Base-by-base conservation (phyloP, 345 rosid genomes). In the Kernera saxatilis region DNA sequence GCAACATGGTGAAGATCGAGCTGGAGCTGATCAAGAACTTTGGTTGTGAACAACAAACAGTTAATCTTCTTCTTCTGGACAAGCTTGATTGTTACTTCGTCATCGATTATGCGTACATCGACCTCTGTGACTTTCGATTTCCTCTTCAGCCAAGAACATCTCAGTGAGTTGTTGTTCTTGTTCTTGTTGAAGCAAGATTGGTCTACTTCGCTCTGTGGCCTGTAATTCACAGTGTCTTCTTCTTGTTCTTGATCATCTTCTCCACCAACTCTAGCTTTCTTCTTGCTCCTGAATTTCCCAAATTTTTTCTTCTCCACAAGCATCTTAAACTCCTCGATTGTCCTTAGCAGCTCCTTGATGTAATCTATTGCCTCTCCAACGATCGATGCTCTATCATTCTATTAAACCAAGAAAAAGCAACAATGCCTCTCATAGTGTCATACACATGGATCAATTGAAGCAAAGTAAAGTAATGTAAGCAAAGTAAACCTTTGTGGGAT, bases 121-220 rank as follows among this genome's bases (percentile, higher is more conserved):
- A 92, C 87, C 77, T 92, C 96, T 0, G 88, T 81, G 30, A 83
- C 86, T 74, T 84, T 87, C 0, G 96, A 83, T 67, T 86, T 92
- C 81, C 93, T 85, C 80, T 87, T 87, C 0, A 91, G 87, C 96
- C 96, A 89, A 11, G 93, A 89, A 81, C 88, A 85, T 73, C 93
- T 84, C 73, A 84, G 58, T 12, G 90, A 68, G 41, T 51, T 71
- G 49, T 65, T 71, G 26, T 30, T 60, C 33, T 33, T 70, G 6
- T 70, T 71, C 49, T 76, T 73, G 69, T 65, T 82, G 63, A 74
- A 83, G 43, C 83, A 75, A 53, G 75, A 62, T 11, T 82, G 82
- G 51, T 85, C 80, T 32, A 85, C 84, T 30, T 69, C 84, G 0
- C 63, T 37, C 63, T 79, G 75, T 58, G 81, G 82, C 5, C 70